Evolutionary conservation across 2,329 filamentous ascomycete species (phyloP), one percentile per base, ranked within the genome.

Genomic region (Corinectria fuckeliana): DNA sequence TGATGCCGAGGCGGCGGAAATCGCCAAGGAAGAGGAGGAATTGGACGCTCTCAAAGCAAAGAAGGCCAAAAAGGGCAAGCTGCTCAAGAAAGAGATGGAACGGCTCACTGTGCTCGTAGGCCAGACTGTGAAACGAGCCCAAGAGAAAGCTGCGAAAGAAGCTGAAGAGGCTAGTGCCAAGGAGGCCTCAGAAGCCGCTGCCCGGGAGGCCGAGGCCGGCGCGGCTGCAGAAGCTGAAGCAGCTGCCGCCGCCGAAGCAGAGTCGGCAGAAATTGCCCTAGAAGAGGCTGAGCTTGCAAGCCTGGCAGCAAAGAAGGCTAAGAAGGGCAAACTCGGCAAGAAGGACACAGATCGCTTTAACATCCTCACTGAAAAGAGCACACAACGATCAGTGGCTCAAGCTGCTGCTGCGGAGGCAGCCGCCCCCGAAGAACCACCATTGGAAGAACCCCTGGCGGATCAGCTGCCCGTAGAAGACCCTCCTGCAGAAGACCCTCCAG

Each of bases 241-340:
- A 3, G 18, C 21, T 13, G 38, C 62, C 41, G 59, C 54, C 4
- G 50, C 58, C 20, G 56, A 58, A 50, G 56, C 50, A 2, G 56
- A 58, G 26, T 50, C 53, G 3, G 34, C 26, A 8, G 66, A 36
- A n/a, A 36, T 66, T 32, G 62, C 54, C 6, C 61, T 51, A 30
- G 66, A 67, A 39, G 62, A 74, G 4, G 75, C 77, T 39, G 78
- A 81, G 65, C 77, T 77, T 23, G 75, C 74, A 16, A 71, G 73
- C 13, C 73, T 73, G 55, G 74, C 76, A 50, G 75, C 75, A 4
- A 69, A 64, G 58, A 69, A 67, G 30, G 28, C 49, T 39, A 81
- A 80, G 69, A 76, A 76, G 57, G 60, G 60, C 2, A 58, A 56
- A 11, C 30, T 62, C 11, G 7, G 20, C 5, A 55, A 47, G 20